Base-by-base conservation (phyloP, 768 basidiomycete species). In the Lactifluus echinatus region DNA sequence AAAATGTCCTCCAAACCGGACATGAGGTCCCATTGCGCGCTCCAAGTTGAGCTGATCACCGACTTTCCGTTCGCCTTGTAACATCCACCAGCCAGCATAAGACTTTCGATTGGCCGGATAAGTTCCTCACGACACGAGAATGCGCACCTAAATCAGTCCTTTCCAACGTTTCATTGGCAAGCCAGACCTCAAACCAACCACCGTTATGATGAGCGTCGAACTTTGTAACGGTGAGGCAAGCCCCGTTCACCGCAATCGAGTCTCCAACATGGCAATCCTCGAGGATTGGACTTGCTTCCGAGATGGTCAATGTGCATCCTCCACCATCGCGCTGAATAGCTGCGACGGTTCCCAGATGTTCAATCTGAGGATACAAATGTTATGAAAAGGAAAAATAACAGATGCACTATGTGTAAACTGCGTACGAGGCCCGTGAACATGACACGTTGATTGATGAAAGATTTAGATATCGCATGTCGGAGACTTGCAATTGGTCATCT, bases 1-100 rank as follows among this genome's bases (percentile, higher is more conserved):
- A 68, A 94, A 93, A 69, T 99, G 96, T 11, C 96, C 96, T 26
- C 96, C 96, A 66, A 98, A 96, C 55, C 95, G 77, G 17, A 81
- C 84, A 73, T 93, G 89, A 4, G 87, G 85, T 21, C 83, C 85
- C 91, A 98, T 93, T 2, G 96, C 96, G 49, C 96, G 81, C 74
- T 99, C 96, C 37, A 94, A 76, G 69, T 98, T 97, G 45, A 97
- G 80, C 64, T 83, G 78, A 62, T 91, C 85, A 19, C 89, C 91
- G 17, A 83, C 81, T 61, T 75, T 79, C 53, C 88, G 75, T 65
- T 90, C 84, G 31, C 93, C 93, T 95, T 15, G 40, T 12, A 10
- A 42, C 21, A 21, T 3, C 15, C 63, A 0, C 31, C 56, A 36
- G 6, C 51, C 50, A 19, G 46, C 31, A 31, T 59, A 29, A 50